A percentile compares a stretch with the other conserved stretches of the same genome.
These are phyloP conservation scores for Pleurotus tuoliensis DNA, from an alignment of 768 basidiomycete genomes.

Conservation along the genomic window DNA sequence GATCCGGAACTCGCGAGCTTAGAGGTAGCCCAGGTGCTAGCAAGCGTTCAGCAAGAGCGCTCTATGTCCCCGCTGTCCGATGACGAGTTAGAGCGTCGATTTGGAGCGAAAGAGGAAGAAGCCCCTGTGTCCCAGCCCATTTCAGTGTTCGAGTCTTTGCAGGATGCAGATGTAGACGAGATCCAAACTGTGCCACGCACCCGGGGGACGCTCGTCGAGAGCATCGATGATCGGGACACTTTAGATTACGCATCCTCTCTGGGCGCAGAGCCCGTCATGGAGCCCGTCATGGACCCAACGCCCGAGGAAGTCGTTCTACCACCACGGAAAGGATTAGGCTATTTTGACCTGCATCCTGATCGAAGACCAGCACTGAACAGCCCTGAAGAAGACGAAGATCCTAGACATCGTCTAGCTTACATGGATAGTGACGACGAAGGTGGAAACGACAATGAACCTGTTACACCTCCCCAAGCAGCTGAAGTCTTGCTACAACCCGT, in stretches of 20 bases:
- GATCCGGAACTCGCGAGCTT: conserved; percentile 73
- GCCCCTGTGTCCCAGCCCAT: neutral
- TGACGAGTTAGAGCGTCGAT: conserved; percentile 28
- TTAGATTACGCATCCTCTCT: conserved; percentile 19
- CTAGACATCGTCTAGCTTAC: conserved; percentile 29
- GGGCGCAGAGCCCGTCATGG: conserved; percentile 5
- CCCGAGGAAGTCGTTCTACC: conserved; percentile 14
- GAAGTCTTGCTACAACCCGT: neutral
- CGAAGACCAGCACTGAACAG: conserved; percentile 38
- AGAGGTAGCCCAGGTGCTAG: conserved; percentile 71
- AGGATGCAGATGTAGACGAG: conserved; percentile 48
- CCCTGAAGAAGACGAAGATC: conserved; percentile 29
- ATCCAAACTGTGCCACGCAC: conserved; percentile 42
- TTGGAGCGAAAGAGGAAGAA: conserved; percentile 26
- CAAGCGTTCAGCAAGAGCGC: conserved; percentile 40
- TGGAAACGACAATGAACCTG: conserved; percentile 22
- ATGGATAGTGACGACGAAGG: conserved; percentile 27
- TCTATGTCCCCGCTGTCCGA: conserved; percentile 28
- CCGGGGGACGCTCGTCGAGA: conserved; percentile 20
- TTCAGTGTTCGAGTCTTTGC: conserved; percentile 27
- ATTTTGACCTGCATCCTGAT: conserved; percentile 80
- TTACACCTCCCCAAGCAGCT: neutral
- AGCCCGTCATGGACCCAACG: conserved; percentile 1
- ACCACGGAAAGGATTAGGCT: conserved; percentile 50
- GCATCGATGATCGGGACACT: conserved; percentile 23